A percentile compares a stretch with the other conserved stretches of the same genome.
These are phyloP conservation scores for Setaria italica DNA, from an alignment of 202 grass and related monocot species.

Conservation along the genomic window DNA sequence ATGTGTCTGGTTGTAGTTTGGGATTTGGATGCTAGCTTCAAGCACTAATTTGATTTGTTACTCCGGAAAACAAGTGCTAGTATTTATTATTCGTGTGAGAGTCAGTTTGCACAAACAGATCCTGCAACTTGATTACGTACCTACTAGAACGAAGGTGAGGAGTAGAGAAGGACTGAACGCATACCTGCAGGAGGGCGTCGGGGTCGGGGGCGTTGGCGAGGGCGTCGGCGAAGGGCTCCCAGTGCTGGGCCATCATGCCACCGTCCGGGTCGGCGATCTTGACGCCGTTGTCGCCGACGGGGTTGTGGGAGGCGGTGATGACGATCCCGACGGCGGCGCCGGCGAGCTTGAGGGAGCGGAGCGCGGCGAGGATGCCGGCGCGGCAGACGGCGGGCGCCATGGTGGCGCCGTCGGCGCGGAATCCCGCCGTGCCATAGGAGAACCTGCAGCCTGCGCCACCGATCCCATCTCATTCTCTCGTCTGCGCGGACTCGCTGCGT, in stretches of 20 bases:
- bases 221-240: slow-evolving; percentile 89
- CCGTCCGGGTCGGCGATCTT: slow-evolving; percentile 89
- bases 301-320: slow-evolving; percentile 94
- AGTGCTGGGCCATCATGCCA: slow-evolving; percentile 81
- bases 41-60: neutral
- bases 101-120: neutral
- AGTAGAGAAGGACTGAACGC: neutral
- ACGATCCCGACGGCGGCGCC: slow-evolving; percentile 66
- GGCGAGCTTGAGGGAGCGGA: slow-evolving; percentile 72
- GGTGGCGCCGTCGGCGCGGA: slow-evolving; percentile 69
- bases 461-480: neutral
- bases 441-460: slow-evolving; percentile 42
- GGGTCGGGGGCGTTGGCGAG: slow-evolving; percentile 72
- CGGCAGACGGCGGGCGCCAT: slow-evolving; percentile 81
- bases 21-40: neutral
- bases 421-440: slow-evolving; percentile 88
- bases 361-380: slow-evolving; percentile 68
- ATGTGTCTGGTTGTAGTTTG: neutral
- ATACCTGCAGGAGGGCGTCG: slow-evolving; percentile 71
- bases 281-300: slow-evolving; percentile 75
- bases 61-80: neutral
- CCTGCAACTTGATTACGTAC: neutral
- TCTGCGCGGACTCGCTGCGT: neutral
- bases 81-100: neutral
- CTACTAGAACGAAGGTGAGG: neutral